A percentile compares a stretch with the other conserved stretches of the same genome.
phyloP scores from a whole-genome alignment of 2,329 filamentous ascomycete genomes.

The Venturia effusa region DNA sequence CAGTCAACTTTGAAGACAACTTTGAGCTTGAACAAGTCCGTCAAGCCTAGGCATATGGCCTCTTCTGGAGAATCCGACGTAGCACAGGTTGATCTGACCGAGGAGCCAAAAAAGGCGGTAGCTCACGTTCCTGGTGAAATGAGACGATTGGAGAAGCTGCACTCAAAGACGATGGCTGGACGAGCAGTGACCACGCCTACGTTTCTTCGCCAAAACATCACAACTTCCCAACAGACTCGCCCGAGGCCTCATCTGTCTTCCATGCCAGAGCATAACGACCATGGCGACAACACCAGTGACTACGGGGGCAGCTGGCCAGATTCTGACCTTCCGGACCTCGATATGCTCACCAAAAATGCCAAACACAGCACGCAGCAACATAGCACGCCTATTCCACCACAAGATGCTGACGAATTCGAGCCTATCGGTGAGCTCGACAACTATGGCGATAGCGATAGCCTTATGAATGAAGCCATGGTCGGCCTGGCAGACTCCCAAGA shows the following conservation, averaged over 20 bases:
- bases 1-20: conserved; percentile 5
- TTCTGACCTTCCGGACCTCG: conserved; percentile 1
- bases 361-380: not conserved
- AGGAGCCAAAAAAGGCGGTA: not conserved
- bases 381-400: not conserved
- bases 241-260: not conserved
- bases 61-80: not conserved
- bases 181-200: not conserved
- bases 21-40: not conserved
- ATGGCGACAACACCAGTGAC: not conserved
- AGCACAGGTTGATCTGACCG: not conserved
- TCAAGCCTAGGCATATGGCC: not conserved
- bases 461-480: conserved; percentile 22
- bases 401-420: not conserved
- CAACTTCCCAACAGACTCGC: not conserved
- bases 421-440: conserved; percentile 4
- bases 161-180: not conserved
- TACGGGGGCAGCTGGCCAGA: not conserved
- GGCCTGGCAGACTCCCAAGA: conserved; percentile 23
- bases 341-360: not conserved
- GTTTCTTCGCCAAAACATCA: not conserved
- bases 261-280: not conserved
- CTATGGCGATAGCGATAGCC: conserved; percentile 22
- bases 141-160: not conserved
- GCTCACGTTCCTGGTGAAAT: not conserved